Evolutionary conservation across 1,139 yeast species (phyloP).

Genomic region (Pichia sp.): DNA sequence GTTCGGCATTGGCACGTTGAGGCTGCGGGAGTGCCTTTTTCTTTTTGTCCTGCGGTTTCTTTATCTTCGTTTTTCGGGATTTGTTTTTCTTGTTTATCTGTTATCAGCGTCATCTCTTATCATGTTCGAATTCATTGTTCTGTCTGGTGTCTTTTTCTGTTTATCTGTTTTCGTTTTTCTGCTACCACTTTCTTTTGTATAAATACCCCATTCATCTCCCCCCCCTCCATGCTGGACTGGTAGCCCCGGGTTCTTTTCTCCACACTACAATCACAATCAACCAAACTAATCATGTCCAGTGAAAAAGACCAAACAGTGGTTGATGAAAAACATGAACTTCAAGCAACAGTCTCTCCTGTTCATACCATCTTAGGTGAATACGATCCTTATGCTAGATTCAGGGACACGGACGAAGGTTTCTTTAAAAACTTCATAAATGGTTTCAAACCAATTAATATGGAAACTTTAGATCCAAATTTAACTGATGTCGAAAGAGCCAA

Average conservation of each 20-base stretch:
- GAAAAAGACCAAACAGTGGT: slow-evolving; percentile 14
- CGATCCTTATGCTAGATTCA: slow-evolving; percentile 9
- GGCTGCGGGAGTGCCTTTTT: too few relatives aligned
- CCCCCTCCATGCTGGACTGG: too few relatives aligned
- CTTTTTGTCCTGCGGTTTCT: too few relatives aligned
- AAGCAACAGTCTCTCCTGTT: slow-evolving; percentile 23
- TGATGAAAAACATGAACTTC: slow-evolving; percentile 21
- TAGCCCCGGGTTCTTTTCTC: too few relatives aligned
- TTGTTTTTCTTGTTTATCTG: too few relatives aligned
- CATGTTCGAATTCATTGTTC: too few relatives aligned
- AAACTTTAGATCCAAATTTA: slow-evolving; percentile 61
- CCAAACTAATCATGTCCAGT: slow-evolving; percentile 12
- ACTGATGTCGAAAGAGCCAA: slow-evolving; percentile 66
- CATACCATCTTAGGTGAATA: slow-evolving; percentile 3
- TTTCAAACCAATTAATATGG: slow-evolving; percentile 27
- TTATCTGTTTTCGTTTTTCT: too few relatives aligned
- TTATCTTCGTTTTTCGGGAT: too few relatives aligned
- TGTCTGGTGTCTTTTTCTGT: background rate
- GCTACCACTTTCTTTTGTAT: background rate
- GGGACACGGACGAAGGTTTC: slow-evolving; percentile 10
- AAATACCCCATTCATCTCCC: background rate
- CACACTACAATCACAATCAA: background rate
- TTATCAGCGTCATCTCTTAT: too few relatives aligned
- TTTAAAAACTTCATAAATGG: slow-evolving; percentile 25
- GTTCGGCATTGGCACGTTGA: too few relatives aligned